These are phyloP conservation scores for Mychonastes homosphaera DNA, from an alignment of 139 green algal genomes.

Conservation along the genomic window DNA sequence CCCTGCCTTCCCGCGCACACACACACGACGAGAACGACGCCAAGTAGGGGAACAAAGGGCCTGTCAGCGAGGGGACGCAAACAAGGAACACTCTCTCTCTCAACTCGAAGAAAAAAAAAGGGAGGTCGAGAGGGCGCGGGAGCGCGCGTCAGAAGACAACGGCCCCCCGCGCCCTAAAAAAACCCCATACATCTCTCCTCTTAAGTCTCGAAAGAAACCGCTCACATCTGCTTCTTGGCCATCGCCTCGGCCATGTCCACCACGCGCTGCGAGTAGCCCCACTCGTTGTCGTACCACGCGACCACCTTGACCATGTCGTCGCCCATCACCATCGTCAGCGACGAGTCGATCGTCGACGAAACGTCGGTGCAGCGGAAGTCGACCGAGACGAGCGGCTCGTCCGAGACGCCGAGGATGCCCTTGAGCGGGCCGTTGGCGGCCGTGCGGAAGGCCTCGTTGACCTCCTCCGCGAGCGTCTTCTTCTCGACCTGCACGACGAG, in stretches of 20 bases:
- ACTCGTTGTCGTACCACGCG: slow-evolving; percentile 30
- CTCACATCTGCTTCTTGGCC: slow-evolving; percentile 52
- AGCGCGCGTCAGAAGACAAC: no score
- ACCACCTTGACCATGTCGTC: slow-evolving; percentile 97
- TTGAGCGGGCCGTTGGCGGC: slow-evolving; percentile 71
- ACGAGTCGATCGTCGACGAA: slow-evolving; percentile 88
- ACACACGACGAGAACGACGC: no score
- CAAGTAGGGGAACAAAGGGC: no score
- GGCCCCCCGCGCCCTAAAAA: no score
- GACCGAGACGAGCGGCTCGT: slow-evolving; percentile 91
- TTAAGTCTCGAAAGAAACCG: no score
- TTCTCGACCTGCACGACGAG: slow-evolving; percentile 96
- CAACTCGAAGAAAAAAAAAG: no score
- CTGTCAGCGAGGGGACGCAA: no score
- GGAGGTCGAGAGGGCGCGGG: no score
- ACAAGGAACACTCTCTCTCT: no score
- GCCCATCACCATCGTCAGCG: slow-evolving; percentile 99
- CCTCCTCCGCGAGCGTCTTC: slow-evolving; percentile 99
- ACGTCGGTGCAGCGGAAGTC: slow-evolving; percentile 82
- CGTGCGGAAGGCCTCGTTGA: slow-evolving; percentile 95
- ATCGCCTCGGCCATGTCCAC: slow-evolving; percentile 88
- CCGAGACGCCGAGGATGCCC: slow-evolving; percentile 81
- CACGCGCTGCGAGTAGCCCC: slow-evolving; percentile 84
- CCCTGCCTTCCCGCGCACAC: no score
- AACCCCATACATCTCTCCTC: no score